These are phyloP conservation scores for Clavariopsis aquatica DNA, from an alignment of 495 filamentous ascomycete species.

Conservation along the genomic window DNA sequence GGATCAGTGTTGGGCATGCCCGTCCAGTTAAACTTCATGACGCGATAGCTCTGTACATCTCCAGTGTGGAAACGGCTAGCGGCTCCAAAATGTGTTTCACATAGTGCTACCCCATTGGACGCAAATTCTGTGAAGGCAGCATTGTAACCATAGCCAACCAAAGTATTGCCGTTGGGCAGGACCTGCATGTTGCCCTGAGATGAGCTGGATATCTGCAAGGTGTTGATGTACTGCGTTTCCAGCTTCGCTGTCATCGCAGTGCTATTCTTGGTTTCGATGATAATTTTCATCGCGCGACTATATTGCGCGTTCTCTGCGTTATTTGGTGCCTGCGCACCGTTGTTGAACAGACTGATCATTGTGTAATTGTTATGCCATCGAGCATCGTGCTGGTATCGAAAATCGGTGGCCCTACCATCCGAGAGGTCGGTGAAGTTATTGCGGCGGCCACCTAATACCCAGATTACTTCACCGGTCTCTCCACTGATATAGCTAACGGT, in stretches of 20 bases:
- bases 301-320: conserved; percentile 15
- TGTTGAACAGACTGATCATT: conserved; percentile 41
- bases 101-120: conserved; percentile 35
- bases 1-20: conserved; percentile 16
- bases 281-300: conserved; percentile 29
- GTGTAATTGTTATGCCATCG: conserved; percentile 36
- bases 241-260: conserved; percentile 34
- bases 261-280: conserved; percentile 23
- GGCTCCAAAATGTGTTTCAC: conserved; percentile 38
- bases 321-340: conserved; percentile 23
- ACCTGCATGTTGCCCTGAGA: conserved; percentile 42
- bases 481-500: conserved; percentile 40
- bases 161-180: conserved; percentile 38
- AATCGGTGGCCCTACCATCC: conserved; percentile 34
- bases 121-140: conserved; percentile 23
- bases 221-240: conserved; percentile 24
- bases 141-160: conserved; percentile 34
- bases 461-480: conserved; percentile 28
- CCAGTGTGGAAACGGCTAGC: conserved; percentile 11
- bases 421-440: conserved; percentile 36
- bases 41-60: conserved; percentile 30
- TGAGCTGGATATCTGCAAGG: conserved; percentile 30
- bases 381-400: conserved; percentile 41
- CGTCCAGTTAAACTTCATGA: conserved; percentile 24
- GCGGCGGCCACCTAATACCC: conserved; percentile 37